Evolutionary conservation across 2,329 filamentous ascomycete genomes (phyloP).

Genomic region (Pseudopyricularia javanii): DNA sequence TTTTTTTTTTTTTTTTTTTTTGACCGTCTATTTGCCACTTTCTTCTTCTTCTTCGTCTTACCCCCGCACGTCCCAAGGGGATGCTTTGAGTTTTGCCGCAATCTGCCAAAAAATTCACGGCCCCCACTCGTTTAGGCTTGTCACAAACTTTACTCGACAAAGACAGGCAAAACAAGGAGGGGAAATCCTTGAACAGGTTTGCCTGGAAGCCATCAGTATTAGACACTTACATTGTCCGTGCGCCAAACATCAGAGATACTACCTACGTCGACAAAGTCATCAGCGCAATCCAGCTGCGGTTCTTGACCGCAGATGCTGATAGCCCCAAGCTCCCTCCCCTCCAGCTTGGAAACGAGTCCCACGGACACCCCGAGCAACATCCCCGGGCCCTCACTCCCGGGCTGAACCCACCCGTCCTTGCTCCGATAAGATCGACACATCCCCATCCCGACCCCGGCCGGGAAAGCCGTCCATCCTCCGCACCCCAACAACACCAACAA

Average conservation of each 20-base stretch:
- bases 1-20: not conserved
- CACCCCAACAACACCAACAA: not conserved
- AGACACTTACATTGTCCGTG: too few species aligned
- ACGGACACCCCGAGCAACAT: not conserved
- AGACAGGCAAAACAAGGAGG: too few species aligned
- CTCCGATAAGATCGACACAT: not conserved
- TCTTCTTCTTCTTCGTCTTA: not conserved
- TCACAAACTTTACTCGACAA: too few species aligned
- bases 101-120: not conserved
- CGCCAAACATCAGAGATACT: not conserved
- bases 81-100: too few species aligned
- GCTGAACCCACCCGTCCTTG: not conserved
- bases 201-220: too few species aligned
- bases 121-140: too few species aligned
- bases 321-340: not conserved
- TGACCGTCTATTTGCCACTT: not conserved
- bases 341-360: not conserved
- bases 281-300: not conserved
- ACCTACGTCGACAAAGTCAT: slow-evolving; percentile 1
- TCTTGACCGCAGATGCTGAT: not conserved
- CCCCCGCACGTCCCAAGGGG: too few species aligned
- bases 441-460: not conserved
- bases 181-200: too few species aligned
- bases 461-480: not conserved
- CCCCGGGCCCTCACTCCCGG: not conserved